These are phyloP conservation scores for Colletotrichum cuscutae DNA, from an alignment of 2,329 filamentous ascomycete genomes.

Conservation along the genomic window DNA sequence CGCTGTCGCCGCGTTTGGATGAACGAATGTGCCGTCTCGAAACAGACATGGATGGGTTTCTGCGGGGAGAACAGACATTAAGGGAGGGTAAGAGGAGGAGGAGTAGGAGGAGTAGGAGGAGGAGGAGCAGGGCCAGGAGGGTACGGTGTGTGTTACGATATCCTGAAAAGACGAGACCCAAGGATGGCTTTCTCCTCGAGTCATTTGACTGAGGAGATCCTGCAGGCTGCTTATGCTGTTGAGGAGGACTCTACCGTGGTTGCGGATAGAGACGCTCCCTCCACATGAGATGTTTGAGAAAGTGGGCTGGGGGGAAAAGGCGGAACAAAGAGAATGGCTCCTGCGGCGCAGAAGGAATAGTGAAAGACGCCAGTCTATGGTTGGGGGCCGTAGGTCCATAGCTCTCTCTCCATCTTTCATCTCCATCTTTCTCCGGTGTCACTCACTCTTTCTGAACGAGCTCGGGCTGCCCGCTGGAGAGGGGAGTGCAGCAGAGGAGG, in stretches of 20 bases:
- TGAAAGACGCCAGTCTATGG: neutral
- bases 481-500: neutral
- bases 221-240: constrained; percentile 19
- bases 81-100: neutral
- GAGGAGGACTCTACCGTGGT: constrained; percentile 20
- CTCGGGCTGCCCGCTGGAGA: constrained; percentile 13
- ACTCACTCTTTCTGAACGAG: neutral
- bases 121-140: too few relatives aligned
- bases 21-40: constrained; percentile 31
- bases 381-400: neutral
- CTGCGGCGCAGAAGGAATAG: neutral
- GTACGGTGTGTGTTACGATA: neutral
- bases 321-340: constrained; percentile 14
- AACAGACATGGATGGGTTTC: constrained; percentile 4
- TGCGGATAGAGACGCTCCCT: constrained; percentile 2
- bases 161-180: neutral
- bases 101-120: too few relatives aligned
- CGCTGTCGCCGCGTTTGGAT: constrained; percentile 28
- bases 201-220: constrained; percentile 2
- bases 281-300: constrained; percentile 20
- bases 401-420: neutral
- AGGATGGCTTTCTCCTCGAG: constrained; percentile 1
- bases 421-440: neutral
- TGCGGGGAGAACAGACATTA: neutral
- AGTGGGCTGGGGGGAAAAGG: neutral